A percentile compares a stretch with the other conserved stretches of the same genome.
phyloP scores from a whole-genome alignment of 179 eudicot species.

The Spinacia oleracea region DNA sequence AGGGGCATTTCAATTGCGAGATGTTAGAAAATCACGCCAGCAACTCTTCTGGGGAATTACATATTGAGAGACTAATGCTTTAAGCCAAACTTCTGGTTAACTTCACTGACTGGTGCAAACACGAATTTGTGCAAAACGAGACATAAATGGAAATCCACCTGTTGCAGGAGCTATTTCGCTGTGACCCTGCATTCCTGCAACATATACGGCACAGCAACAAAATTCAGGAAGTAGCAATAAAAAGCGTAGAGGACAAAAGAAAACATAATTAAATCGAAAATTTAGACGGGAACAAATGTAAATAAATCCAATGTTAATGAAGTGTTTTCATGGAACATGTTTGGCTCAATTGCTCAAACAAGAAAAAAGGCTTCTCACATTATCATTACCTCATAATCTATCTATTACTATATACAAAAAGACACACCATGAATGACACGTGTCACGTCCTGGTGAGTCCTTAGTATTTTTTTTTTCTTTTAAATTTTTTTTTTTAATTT shows the following conservation, averaged over 20 bases:
- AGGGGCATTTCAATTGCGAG: neutral
- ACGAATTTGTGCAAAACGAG: neutral
- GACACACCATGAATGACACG: too few relatives aligned
- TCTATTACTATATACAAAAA: too few relatives aligned
- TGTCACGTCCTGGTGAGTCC: too few relatives aligned
- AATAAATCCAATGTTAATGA: neutral
- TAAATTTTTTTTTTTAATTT: too few relatives aligned
- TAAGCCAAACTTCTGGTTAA: neutral
- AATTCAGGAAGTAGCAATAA: neutral
- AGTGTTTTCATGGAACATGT: neutral
- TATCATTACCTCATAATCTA: neutral
- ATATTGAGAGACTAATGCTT: neutral
- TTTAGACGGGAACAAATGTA: neutral
- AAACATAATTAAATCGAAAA: neutral
- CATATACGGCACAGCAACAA: slow-evolving; percentile 12
- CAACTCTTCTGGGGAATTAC: slow-evolving; percentile 1
- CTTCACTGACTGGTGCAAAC: neutral
- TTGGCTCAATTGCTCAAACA: neutral
- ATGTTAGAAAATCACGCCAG: neutral
- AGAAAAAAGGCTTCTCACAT: neutral
- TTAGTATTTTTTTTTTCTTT: too few relatives aligned
- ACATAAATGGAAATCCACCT: neutral
- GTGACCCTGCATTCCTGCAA: slow-evolving; percentile 30
- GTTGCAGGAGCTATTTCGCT: neutral
- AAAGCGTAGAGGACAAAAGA: neutral